Percentiles rank a stretch among this genome's conserved stretches.
Evolutionary conservation across 1,284 basidiomycete species (phyloP).

Genomic region (Sanghuangporus sanghuang): DNA sequence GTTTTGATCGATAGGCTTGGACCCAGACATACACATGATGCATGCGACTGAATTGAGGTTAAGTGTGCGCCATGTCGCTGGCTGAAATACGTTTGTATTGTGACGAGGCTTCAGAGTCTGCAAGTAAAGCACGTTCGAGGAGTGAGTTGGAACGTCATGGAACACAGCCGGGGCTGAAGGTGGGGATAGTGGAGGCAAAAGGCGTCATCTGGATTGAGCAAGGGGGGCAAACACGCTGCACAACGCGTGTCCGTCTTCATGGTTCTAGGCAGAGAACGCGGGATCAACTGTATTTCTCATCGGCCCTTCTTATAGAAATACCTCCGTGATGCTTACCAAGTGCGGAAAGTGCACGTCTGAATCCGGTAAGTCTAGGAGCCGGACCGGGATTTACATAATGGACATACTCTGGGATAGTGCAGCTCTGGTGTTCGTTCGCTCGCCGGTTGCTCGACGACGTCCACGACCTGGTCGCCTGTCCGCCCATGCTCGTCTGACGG

Average conservation of each 20-base stretch:
- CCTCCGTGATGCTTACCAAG: background rate
- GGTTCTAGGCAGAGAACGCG: background rate
- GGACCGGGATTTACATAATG: background rate
- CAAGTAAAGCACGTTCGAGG: background rate
- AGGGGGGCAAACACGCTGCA: background rate
- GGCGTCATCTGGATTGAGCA: background rate
- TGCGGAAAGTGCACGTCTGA: background rate
- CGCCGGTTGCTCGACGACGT: conserved; percentile 2
- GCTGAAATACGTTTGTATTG: background rate
- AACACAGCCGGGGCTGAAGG: background rate
- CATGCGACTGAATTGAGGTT: background rate
- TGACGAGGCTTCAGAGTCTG: too few relatives aligned
- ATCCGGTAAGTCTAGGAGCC: background rate
- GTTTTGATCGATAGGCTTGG: conserved; percentile 4
- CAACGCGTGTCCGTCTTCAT: background rate
- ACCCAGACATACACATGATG: background rate
- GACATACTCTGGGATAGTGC: background rate
- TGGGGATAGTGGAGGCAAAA: background rate
- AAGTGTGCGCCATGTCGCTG: background rate
- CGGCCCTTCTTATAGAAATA: background rate
- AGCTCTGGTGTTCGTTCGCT: conserved; percentile 1
- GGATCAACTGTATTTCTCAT: background rate
- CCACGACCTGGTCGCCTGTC: conserved; percentile 5
- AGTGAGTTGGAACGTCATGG: background rate
- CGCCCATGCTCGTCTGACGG: background rate